These are phyloP conservation scores for Onygena corvina DNA, from an alignment of 2,329 filamentous ascomycete species.

Conservation along the genomic window DNA sequence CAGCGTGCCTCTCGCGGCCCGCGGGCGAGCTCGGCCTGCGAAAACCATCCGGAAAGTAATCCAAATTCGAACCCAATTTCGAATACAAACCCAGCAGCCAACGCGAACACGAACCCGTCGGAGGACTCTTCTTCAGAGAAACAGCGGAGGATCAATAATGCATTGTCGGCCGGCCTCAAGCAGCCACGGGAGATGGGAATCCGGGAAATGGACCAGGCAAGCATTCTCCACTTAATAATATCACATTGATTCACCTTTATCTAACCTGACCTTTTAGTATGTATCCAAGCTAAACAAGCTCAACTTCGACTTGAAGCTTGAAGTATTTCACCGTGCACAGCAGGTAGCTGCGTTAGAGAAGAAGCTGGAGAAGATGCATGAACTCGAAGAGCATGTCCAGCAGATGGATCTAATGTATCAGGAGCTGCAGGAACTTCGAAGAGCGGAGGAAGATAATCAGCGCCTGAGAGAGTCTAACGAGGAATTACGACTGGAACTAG, in stretches of 20 bases:
- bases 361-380: conserved; percentile 29
- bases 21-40: conserved; percentile 19
- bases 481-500: conserved; percentile 27
- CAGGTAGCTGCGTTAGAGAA: conserved; percentile 28
- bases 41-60: conserved; percentile 14
- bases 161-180: conserved; percentile 23
- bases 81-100: conserved; percentile 16
- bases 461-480: conserved; percentile 29
- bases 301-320: conserved; percentile 35
- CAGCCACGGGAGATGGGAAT: conserved; percentile 33
- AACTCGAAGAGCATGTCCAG: conserved; percentile 27
- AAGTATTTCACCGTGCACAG: conserved; percentile 31
- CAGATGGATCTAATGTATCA: conserved; percentile 23
- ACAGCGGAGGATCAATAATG: conserved; percentile 23
- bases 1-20: conserved; percentile 29
- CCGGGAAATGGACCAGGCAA: conserved; percentile 33
- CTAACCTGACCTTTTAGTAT: conserved; percentile 22
- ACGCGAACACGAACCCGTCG: conserved; percentile 14
- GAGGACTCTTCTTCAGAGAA: conserved; percentile 28
- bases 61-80: conserved; percentile 20
- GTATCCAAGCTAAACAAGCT: conserved; percentile 35
- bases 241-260: not conserved
- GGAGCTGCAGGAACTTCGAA: conserved; percentile 29
- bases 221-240: conserved; percentile 9
- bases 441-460: conserved; percentile 27